A percentile compares a stretch with the other conserved stretches of the same genome.
phyloP scores from a whole-genome alignment of 306 rosid species.

The Pyrus bretschneideri region DNA sequence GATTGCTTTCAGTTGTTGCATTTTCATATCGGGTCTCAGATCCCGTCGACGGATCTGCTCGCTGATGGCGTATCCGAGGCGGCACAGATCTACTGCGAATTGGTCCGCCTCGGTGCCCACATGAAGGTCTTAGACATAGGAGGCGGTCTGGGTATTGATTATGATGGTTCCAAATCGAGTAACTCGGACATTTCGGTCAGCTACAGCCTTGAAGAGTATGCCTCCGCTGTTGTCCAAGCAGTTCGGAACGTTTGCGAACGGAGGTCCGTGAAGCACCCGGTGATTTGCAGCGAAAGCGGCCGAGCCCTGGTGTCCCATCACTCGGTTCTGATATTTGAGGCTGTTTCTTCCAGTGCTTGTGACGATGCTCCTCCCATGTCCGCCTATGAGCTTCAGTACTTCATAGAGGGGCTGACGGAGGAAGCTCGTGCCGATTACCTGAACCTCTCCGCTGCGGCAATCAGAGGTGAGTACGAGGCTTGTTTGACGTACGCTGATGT shows the following conservation, averaged over 20 bases:
- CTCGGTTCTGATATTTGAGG: conserved; percentile 70
- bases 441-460: conserved; percentile 48
- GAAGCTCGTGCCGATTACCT: conserved; percentile 49
- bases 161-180: conserved; percentile 69
- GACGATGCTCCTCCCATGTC: conserved; percentile 36
- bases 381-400: conserved; percentile 30
- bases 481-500: conserved; percentile 60
- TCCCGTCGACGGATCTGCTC: conserved; percentile 62
- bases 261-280: conserved; percentile 57
- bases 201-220: conserved; percentile 65
- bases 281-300: conserved; percentile 78
- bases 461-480: conserved; percentile 46
- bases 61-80: conserved; percentile 76
- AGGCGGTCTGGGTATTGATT: conserved; percentile 86
- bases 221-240: conserved; percentile 64
- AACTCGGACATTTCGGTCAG: conserved; percentile 71
- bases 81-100: conserved; percentile 83
- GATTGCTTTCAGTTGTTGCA: conserved; percentile 80
- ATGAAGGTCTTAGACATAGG: conserved; percentile 81
- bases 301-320: conserved; percentile 85
- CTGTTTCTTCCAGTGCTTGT: conserved; percentile 32
- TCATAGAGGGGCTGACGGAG: conserved; percentile 60
- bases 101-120: conserved; percentile 74
- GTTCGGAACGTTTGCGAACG: conserved; percentile 52
- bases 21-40: conserved; percentile 87